Evolutionary conservation across 2,329 filamentous ascomycete species (phyloP).

Genomic region (Zymoseptoria crescenta): DNA sequence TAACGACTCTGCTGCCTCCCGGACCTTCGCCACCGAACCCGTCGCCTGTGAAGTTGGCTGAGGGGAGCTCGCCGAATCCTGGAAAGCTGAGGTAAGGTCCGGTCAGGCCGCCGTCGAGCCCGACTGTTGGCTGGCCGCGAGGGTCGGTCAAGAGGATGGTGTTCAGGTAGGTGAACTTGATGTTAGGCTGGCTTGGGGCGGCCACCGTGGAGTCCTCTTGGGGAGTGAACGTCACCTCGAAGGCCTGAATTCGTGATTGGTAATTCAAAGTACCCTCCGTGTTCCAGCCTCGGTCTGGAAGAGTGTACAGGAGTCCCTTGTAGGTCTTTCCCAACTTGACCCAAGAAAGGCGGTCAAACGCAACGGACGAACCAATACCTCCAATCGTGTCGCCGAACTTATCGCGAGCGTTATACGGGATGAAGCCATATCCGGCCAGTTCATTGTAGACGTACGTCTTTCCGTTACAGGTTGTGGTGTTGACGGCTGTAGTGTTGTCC

Average conservation of each 20-base stretch:
- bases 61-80: conserved; percentile 52
- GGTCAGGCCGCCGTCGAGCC: conserved; percentile 52
- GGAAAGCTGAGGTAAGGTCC: conserved; percentile 46
- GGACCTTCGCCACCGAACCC: conserved; percentile 56
- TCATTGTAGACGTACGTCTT: conserved; percentile 57
- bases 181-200: conserved; percentile 51
- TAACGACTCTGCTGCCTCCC: conserved; percentile 51
- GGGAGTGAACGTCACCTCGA: conserved; percentile 52
- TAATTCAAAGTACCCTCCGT: conserved; percentile 59
- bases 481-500: conserved; percentile 26
- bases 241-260: conserved; percentile 61
- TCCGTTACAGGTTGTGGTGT: conserved; percentile 51
- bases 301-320: conserved; percentile 52
- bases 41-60: conserved; percentile 56
- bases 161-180: conserved; percentile 55
- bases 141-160: conserved; percentile 59
- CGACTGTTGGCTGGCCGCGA: conserved; percentile 53
- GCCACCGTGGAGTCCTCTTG: conserved; percentile 43
- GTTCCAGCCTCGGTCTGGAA: conserved; percentile 60
- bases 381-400: conserved; percentile 63
- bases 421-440: conserved; percentile 58
- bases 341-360: conserved; percentile 55
- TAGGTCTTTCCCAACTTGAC: conserved; percentile 47
- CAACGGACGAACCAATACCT: conserved; percentile 57
- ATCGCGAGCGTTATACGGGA: conserved; percentile 52